Conservation (phyloP, 2,329 filamentous ascomycete species). For the Aspergillus fructus region DNA sequence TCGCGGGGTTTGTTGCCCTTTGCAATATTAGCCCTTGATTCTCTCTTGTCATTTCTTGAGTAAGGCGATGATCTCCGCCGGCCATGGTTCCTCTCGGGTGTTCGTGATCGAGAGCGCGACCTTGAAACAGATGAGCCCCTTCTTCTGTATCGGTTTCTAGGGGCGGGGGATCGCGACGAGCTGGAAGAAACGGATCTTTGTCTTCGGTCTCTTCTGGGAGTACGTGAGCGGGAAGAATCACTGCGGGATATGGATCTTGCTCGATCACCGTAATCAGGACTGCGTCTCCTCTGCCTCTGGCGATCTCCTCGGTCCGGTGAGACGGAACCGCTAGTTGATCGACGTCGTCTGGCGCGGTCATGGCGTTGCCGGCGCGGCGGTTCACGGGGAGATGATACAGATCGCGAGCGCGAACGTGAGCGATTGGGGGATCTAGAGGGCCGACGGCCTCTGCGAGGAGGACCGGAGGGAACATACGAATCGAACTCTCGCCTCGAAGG, state of each 20-base stretch:
- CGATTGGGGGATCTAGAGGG: slow-evolving; percentile 33
- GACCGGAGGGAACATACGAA: slow-evolving; percentile 55
- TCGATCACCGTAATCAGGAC: slow-evolving; percentile 46
- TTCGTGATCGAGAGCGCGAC: slow-evolving; percentile 35
- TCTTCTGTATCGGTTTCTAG: slow-evolving; percentile 31
- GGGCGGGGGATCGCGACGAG: slow-evolving; percentile 35
- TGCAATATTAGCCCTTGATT: slow-evolving; percentile 51
- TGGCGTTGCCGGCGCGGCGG: slow-evolving; percentile 30
- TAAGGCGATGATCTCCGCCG: slow-evolving; percentile 46
- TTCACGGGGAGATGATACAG: slow-evolving; percentile 33
- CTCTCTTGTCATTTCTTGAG: slow-evolving; percentile 41
- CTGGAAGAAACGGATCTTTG: slow-evolving; percentile 42
- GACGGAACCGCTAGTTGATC: slow-evolving; percentile 37
- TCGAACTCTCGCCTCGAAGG: slow-evolving; percentile 54
- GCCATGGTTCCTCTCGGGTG: slow-evolving; percentile 26
- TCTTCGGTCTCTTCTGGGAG: slow-evolving; percentile 50
- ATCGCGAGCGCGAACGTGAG: slow-evolving; percentile 33
- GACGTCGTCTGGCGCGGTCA: slow-evolving; percentile 31
- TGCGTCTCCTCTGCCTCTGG: slow-evolving; percentile 37
- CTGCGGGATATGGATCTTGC: slow-evolving; percentile 50
- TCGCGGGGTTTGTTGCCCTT: slow-evolving; percentile 46
- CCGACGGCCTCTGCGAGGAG: slow-evolving; percentile 39
- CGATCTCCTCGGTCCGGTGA: slow-evolving; percentile 40
- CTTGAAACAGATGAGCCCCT: slow-evolving; percentile 36
- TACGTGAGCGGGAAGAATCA: slow-evolving; percentile 56